Base-by-base conservation (phyloP, 2,329 filamentous ascomycete genomes). In the Arthrobotrys entomopaga region DNA sequence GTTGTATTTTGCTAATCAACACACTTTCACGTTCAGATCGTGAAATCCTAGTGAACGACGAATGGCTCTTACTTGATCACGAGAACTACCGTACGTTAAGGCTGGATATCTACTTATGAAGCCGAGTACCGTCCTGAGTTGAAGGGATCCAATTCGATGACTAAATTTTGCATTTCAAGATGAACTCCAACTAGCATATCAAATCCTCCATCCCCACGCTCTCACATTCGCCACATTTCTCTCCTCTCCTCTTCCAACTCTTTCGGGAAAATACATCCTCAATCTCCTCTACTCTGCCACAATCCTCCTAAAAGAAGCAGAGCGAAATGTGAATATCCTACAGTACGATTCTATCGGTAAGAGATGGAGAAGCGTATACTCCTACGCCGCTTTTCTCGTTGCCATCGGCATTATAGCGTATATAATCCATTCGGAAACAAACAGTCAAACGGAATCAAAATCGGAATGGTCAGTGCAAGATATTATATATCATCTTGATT, bases 1-100 rank as follows among this genome's bases (percentile, higher is more conserved):
- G 69, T 73, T 73, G 57, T 22, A 74, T 74, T 67, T 65, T 64
- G 20, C 34, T 61, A 57, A 66, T 24, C 70, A 67, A 74, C 70
- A 54, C 63, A 63, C 24, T 42, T 63, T 43, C 15, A 4, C 11
- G 6, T 29, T 7, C 6, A 74, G 70, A 67, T 19, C 63, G 70
- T 22, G 42, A n/a, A 22, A 38, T 64, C 19, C 15, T 49, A 0
- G 15, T 66, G 1, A 58, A 58, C 20, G 63, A 63, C 34, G 50
- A 67, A 24, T 40, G 53, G 19, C 24, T 60, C 26, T 49, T 52
- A 7, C 57, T 74, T 6, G 54, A 74, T 40, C 57, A 74, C n/a
- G 63, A 49, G 29, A 74, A 65, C 4, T 74, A 67, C 19, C 63
- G 70, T 74, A 59, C 38, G 70, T 40, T 15, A 24, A 4, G 3